Base-by-base conservation (phyloP, 1,139 yeast genomes). In the Hanseniaspora gamundiae region DNA sequence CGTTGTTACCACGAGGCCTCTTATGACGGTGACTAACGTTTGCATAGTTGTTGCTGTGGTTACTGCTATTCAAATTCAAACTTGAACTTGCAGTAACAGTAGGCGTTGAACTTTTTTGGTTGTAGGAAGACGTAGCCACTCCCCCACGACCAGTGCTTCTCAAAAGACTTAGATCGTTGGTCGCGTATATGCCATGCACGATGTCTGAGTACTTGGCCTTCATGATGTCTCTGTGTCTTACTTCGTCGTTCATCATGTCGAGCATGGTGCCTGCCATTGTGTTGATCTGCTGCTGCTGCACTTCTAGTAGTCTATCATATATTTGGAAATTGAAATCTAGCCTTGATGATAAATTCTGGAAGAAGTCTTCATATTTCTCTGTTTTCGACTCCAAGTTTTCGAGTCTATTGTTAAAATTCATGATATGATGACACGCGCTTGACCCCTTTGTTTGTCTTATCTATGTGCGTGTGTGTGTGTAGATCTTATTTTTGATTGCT, bases 241-340 rank as follows among this genome's bases (percentile, higher is more conserved):
- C 39, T 19, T 36, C 39, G n/a, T 58, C 62, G 43, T 56, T 56
- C 27, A 58, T 45, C 38, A 58, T 30, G 13, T 57, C 52, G 7
- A 53, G 49, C 20, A 59, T 35, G 28, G 55, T 51, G 5, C 55
- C 52, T 41, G 51, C 55, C 36, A 59, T 47, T 17, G 55, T 58
- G 17, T 45, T 48, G n/a, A 59, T 57, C 45, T 57, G 61, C 42
- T 57, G 58, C 47, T 58, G 61, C 45, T 59, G 63, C 6, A 59
- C 49, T 17, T 51, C 46, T 7, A 59, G 49, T 20, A 58, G 48
- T 43, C 50, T 47, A 42, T 59, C 61, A 42, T 59, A 59, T 43
- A 53, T 56, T 41, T 59, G 56, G 47, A 58, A 58, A 44, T 57
- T 57, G 31, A 56, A 58, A 38, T 59, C 63, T 42, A 59, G 42